Percentiles rank a stretch among this genome's conserved stretches.
These are phyloP conservation scores for Cyberlindnera maclurae DNA, from an alignment of 805 yeast species.

Conservation along the genomic window DNA sequence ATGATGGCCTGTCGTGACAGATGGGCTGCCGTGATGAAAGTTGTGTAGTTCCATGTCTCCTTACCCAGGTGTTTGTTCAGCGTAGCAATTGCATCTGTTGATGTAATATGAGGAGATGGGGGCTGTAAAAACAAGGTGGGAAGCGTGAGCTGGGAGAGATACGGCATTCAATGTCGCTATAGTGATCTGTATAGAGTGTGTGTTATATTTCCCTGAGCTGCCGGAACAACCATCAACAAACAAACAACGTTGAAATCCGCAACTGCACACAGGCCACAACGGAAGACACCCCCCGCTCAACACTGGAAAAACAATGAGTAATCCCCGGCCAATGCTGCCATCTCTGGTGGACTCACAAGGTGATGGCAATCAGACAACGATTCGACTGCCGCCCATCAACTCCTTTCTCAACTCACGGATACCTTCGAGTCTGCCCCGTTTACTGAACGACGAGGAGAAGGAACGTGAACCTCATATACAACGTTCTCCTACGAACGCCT, in stretches of 20 bases:
- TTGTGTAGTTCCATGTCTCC: conserved; percentile 1
- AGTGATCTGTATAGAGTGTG: no score
- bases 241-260: neutral
- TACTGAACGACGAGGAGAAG: conserved; percentile 1
- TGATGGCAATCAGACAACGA: conserved; percentile 1
- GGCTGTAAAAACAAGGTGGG: conserved; percentile 7
- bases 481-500: neutral
- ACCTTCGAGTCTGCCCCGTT: neutral
- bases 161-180: no score
- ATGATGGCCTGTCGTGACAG: conserved; percentile 6
- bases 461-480: neutral
- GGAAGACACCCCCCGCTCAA: neutral
- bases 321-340: conserved; percentile 14
- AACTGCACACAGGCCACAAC: neutral
- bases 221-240: conserved; percentile 1
- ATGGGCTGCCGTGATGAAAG: conserved; percentile 9
- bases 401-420: conserved; percentile 23
- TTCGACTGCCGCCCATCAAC: conserved; percentile 32
- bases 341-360: conserved; percentile 9
- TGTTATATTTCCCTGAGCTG: no score
- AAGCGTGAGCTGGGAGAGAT: no score
- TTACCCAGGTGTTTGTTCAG: no score
- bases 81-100: no score
- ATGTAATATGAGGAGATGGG: conserved; percentile 4
- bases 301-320: conserved; percentile 2